Conservation (phyloP, 306 rosid species). For the Prosopis cineraria region DNA sequence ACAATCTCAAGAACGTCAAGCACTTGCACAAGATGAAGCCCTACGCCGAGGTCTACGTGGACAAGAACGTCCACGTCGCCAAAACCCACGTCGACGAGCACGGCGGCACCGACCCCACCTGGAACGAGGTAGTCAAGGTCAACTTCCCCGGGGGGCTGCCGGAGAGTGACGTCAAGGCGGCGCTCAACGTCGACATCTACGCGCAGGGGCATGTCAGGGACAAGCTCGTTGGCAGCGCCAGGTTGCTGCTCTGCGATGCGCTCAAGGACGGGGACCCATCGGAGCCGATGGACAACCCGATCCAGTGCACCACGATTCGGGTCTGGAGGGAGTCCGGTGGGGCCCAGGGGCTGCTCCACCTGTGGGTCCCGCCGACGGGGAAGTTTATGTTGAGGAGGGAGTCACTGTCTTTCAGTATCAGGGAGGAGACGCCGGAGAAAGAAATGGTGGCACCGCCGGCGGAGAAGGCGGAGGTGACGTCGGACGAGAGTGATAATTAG, state of each 20-base stretch:
- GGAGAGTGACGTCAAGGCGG: background rate
- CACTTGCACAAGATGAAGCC: slow-evolving; percentile 2
- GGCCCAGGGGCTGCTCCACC: background rate
- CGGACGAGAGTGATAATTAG: background rate
- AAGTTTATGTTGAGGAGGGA: background rate
- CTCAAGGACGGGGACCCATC: background rate
- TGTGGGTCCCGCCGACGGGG: slow-evolving; percentile 8
- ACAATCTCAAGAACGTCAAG: background rate
- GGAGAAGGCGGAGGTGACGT: too few species aligned
- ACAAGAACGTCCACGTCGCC: background rate
- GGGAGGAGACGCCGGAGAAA: background rate
- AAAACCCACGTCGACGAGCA: background rate
- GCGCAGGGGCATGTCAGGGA: background rate
- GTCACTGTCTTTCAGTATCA: background rate
- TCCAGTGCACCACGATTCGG: background rate
- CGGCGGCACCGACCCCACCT: slow-evolving; percentile 1
- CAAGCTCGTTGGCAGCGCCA: background rate
- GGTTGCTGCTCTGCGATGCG: background rate
- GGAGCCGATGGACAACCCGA: slow-evolving; percentile 8
- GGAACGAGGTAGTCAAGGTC: background rate
- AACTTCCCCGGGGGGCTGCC: background rate
- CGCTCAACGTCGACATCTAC: background rate
- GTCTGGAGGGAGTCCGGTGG: slow-evolving; percentile 1
- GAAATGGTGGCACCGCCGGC: background rate
- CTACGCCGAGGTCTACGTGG: background rate